Evolutionary conservation across 2,329 filamentous ascomycete genomes (phyloP), one percentile per base, ranked within the genome.

Genomic region (Chaetomium sp.): DNA sequence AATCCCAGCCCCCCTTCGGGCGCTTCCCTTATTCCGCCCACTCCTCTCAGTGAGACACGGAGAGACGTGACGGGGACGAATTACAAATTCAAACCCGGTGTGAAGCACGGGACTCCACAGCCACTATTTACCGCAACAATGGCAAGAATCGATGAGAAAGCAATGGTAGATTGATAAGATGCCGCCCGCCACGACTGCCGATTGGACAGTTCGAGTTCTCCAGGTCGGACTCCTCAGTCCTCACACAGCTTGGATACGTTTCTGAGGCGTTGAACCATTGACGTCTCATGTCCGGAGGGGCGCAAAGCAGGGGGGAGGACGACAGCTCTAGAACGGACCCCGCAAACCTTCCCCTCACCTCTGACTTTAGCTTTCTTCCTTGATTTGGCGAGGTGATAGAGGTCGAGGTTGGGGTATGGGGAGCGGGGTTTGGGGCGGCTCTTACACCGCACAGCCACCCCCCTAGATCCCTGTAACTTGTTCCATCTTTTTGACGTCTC

Each of bases 381-480:
- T n/a, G 38, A n/a, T 42, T n/a, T n/a, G 38, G 12, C 19, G 3
- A 3, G 27, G 33, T 19, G 29, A 33, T n/a, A n/a, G 29, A 35
- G 12, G n/a, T 31, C 29, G 53, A 35, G 53, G 8, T 33, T 21
- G 31, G 38, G 29, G 29, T 9, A 42, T 45, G 33, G 51, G 8
- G 45, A 47, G 38, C 33, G 55, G 21, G 25, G 33, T 57, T 57
- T 31, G 50, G 55, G 12, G 56, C 61, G 55, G 55, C 55, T 63
- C 61, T 63, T 64, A 56, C 57, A 60, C 57, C 42, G 21, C 62
- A 64, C 57, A 60, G 57, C 57, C 57, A 60, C 62, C 50, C 45
- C 55, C 47, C 16, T 6, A 5, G 27, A 27, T 19, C 53, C n/a
- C 25, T 33, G 50, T 31, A 25, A 31, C 38, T 7, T 25, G 19